Evolutionary conservation across 208 protist genomes (phyloP).

Genomic region (Lotmaria passim): DNA sequence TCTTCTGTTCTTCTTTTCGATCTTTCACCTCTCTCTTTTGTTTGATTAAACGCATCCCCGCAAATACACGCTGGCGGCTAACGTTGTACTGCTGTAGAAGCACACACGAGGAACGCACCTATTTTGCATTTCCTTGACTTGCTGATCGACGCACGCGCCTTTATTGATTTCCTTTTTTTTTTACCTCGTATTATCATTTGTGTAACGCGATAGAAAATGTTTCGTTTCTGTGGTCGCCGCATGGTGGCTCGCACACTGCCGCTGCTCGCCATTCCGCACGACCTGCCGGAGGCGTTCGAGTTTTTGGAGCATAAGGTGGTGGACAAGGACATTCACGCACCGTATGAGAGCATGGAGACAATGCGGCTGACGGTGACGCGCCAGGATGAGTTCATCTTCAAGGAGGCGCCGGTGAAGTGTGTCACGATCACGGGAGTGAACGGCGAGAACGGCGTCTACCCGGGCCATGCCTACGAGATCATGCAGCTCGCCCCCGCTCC

Average conservation of each 20-base stretch:
- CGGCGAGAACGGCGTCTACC: constrained; percentile 87
- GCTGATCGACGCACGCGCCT: not conserved
- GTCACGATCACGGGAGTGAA: constrained; percentile 80
- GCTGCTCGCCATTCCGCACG: constrained; percentile 48
- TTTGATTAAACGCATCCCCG: not conserved
- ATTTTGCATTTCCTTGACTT: constrained; percentile 13
- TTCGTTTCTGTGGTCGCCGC: constrained; percentile 70
- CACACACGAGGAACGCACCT: constrained; percentile 21
- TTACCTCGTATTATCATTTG: constrained; percentile 2
- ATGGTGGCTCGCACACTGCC: constrained; percentile 65
- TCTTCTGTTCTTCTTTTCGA: no score
- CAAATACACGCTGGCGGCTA: not conserved
- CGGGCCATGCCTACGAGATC: constrained; percentile 91
- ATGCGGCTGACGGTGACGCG: constrained; percentile 87
- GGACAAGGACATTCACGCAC: constrained; percentile 86
- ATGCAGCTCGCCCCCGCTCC: constrained; percentile 75
- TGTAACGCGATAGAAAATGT: constrained; percentile 55
- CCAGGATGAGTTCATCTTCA: constrained; percentile 91
- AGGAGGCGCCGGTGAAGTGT: constrained; percentile 80
- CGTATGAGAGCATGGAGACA: constrained; percentile 84
- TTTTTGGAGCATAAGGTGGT: constrained; percentile 86
- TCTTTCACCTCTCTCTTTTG: no score
- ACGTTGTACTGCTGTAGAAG: no score
- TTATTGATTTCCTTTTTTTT: not conserved
- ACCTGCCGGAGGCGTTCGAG: constrained; percentile 84